Base-by-base conservation (phyloP, 805 yeast genomes). In the Phaffomyces thermotolerans region DNA sequence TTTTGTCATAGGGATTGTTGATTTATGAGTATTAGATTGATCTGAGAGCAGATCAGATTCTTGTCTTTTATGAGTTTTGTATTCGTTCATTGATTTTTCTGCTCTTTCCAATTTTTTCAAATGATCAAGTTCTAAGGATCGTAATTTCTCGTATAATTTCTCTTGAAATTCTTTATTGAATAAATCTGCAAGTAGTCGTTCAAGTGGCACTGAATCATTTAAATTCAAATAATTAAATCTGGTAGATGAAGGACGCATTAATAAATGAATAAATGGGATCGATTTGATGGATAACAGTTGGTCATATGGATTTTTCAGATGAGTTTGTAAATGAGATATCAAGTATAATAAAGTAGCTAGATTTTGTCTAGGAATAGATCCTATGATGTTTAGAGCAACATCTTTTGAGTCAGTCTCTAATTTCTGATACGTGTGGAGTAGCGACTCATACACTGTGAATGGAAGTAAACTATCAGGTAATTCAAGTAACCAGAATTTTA, bases 381-480 rank as follows among this genome's bases (percentile, higher is more conserved):
- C 55, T 6, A 60, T 40, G 1, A 51, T 41, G 17, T 45, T 47
- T 0, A 54, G 27, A 27, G 4, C 29, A 27, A 10, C 13, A 9
- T 27, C 29, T 14, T 45, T 45, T 3, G 35, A 18, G 2, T 47
- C 54, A 6, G 27, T 27, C 5, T 42, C 46, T 3, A 39, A 41
- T 1, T 18, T 36, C 1, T 43, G 43, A 39, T 56, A 57, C 2
- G 43, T 29, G 8, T 32, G 44, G 17, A 48, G 39, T 13, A 61
- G 35, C 2, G 57, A 41, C 14, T 61, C 65, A 44, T 54, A 59
- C 4, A 56, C 46, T 1, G 54, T 50, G 44, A 61, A 59, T 1
- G 79, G 75, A 4, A 76, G 64, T 23, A 79, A 57, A 24, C 83
- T 72, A 50, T 78, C 82, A 0, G 84, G 84, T 33, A 79, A 58